Evolutionary conservation across 257 asterid genomes (phyloP).

Genomic region (Cinchona pubescens): DNA sequence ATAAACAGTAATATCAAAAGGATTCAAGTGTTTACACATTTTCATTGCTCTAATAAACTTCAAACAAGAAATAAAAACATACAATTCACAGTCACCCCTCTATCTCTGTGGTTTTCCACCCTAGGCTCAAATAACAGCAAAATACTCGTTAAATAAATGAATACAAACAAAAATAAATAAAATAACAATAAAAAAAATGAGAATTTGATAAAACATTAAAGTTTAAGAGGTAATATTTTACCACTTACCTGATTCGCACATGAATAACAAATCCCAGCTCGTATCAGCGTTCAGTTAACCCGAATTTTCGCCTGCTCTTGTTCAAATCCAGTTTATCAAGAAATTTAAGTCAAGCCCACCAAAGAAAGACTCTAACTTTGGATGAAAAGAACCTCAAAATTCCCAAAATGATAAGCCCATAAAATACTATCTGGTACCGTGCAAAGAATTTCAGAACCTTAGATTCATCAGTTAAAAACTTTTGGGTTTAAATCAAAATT

Average conservation of each 20-base stretch:
- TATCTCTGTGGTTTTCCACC: too few relatives aligned
- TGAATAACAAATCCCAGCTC: constrained; percentile 5
- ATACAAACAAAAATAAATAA: neutral
- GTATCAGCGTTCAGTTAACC: neutral
- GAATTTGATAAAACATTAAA: too few relatives aligned
- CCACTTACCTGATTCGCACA: constrained; percentile 7
- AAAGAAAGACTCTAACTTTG: neutral
- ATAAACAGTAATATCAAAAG: neutral
- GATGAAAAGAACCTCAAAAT: neutral
- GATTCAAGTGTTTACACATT: neutral
- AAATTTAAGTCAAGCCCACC: constrained; percentile 9
- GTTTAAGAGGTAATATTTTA: neutral
- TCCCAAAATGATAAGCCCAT: neutral
- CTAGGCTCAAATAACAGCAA: neutral
- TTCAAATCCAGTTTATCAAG: neutral
- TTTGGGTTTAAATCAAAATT: neutral
- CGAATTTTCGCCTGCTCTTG: neutral
- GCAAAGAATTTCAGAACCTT: neutral
- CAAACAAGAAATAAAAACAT: neutral
- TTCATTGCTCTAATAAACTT: neutral
- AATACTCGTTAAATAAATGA: neutral
- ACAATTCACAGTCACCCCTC: too few relatives aligned
- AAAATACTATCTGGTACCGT: neutral
- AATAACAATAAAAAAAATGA: neutral
- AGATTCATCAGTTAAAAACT: neutral